phyloP scores from a whole-genome alignment of 108 stramenopile genomes.

The Skeletonema marinoi region DNA sequence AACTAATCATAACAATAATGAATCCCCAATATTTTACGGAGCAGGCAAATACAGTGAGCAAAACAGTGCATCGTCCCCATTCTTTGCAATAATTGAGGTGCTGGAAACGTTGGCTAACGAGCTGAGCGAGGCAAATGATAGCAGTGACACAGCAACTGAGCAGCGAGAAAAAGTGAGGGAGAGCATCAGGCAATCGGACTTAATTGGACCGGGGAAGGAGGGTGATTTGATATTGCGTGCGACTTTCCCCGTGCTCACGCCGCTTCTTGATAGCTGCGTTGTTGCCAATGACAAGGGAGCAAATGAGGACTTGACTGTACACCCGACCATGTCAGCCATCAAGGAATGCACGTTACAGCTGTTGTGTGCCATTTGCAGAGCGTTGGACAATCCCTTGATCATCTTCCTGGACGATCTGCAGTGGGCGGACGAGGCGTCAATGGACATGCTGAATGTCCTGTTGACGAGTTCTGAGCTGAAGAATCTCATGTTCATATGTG shows the following conservation, averaged over 20 bases:
- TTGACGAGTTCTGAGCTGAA: too few species aligned
- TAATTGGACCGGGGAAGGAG: constrained; percentile 6
- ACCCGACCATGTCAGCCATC: not conserved
- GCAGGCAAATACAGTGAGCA: too few species aligned
- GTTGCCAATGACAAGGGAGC: not conserved
- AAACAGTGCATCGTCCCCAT: constrained; percentile 2
- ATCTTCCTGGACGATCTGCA: too few species aligned
- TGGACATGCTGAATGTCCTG: too few species aligned
- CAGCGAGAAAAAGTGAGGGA: not conserved
- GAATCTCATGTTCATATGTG: constrained; percentile 29
- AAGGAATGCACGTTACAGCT: constrained; percentile 5
- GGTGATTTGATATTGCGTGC: constrained; percentile 2
- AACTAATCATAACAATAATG: not conserved
- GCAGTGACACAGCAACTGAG: not conserved
- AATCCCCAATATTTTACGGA: not conserved
- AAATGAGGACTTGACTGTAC: not conserved
- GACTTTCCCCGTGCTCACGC: not conserved
- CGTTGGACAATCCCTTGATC: too few species aligned
- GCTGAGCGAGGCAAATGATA: not conserved
- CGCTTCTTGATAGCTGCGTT: not conserved
- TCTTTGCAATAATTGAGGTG: not conserved
- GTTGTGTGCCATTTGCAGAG: constrained; percentile 17
- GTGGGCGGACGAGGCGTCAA: too few species aligned
- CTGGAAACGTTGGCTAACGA: not conserved
- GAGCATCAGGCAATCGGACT: not conserved